phyloP scores from a whole-genome alignment of 306 rosid species.

The Sesbania bispinosa region DNA sequence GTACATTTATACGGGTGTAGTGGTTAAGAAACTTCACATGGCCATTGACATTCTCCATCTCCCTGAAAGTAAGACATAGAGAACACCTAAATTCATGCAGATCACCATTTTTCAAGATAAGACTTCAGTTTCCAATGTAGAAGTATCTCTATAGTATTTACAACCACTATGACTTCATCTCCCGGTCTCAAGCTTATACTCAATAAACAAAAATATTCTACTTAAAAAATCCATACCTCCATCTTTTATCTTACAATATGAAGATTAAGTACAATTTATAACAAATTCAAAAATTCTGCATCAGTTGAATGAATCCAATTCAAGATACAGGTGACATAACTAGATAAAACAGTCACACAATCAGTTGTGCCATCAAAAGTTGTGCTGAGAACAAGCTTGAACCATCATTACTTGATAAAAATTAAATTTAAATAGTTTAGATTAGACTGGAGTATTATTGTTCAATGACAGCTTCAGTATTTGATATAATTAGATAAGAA shows the following conservation, averaged over 20 bases:
- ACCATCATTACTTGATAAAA: no score
- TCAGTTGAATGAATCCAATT: background rate
- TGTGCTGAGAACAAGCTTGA: no score
- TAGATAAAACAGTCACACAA: background rate
- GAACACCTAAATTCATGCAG: background rate
- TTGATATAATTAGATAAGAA: no score
- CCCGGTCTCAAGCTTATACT: constrained; percentile 11
- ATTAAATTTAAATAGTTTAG: no score
- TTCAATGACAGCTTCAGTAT: no score
- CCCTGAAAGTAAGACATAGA: constrained; percentile 46
- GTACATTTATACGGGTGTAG: constrained; percentile 64
- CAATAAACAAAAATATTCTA: background rate
- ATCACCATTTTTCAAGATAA: background rate
- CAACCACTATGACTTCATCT: constrained; percentile 3
- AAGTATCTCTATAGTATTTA: background rate
- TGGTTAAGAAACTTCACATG: constrained; percentile 73
- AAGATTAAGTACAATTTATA: background rate
- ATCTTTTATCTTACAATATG: background rate
- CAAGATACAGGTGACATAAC: constrained; percentile 10
- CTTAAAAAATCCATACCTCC: background rate
- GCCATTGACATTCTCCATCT: constrained; percentile 81
- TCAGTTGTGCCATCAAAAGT: no score
- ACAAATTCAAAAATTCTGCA: background rate
- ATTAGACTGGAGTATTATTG: no score
- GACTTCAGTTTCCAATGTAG: constrained; percentile 1